Evolutionary conservation across 2,329 filamentous ascomycete species (phyloP), one percentile per base, ranked within the genome.

Genomic region (Fusarium irregulare): DNA sequence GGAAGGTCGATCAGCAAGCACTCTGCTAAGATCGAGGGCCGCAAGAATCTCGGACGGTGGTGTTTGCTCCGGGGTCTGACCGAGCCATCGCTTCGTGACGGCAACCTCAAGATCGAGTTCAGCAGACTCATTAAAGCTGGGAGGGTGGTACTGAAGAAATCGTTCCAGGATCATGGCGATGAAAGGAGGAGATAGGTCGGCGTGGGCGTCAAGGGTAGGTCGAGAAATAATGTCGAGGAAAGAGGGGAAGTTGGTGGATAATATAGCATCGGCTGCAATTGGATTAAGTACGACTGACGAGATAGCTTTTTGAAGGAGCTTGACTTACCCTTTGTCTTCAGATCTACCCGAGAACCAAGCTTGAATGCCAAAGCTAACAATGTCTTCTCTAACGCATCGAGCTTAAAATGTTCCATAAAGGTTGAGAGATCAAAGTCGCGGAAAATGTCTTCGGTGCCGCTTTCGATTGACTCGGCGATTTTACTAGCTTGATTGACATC

Each of bases 341-440:
- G 83, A 78, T 98, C 94, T 61, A 89, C 83, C 74, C 93, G 93
- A 42, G 88, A 88, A n/a, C 91, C 90, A 66, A 90, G 88, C 80
- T 95, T 97, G 80, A 97, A 97, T 7, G 95, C 93, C 60, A 98
- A 85, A 51, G 93, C 93, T 69, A 99, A 86, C 66, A 97, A 88
- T 42, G 93, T 93, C 84, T 97, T 97, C 76, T 94, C 90, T 48
- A 98, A 81, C 12, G 93, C 90, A 81, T 98, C 94, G 56, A 98
- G 86, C 78, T 94, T 94, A 84, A 99, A 99, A 80, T 98, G 94
- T 70, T 97, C 92, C 86, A 98, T 91, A 78, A 99, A 98, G 3
- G 92, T 93, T 4, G 93, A 92, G n/a, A 99, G 87, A 78, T 99
- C 95, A 76, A 99, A 98, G 78, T 98, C 95, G 61, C 94, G 92